Evolutionary conservation across 2,329 filamentous ascomycete genomes (phyloP).

Genomic region (Aspergillus tamarii): DNA sequence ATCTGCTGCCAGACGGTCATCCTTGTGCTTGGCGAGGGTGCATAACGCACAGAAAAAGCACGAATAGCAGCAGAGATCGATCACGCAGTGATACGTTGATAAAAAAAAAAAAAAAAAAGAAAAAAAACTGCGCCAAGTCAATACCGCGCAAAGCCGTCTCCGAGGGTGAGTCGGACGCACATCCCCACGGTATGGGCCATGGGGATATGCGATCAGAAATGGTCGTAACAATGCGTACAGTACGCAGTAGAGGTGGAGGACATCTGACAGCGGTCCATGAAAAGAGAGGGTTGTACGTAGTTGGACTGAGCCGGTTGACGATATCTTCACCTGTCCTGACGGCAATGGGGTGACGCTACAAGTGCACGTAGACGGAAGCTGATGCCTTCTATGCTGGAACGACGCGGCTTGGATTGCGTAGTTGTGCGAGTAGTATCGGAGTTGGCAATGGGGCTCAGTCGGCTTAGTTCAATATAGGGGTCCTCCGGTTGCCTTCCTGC

Average conservation of each 20-base stretch:
- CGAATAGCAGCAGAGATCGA: no score
- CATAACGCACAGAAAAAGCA: no score
- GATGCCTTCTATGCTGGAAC: not conserved
- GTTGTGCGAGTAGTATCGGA: not conserved
- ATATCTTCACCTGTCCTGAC: not conserved
- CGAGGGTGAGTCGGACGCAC: no score
- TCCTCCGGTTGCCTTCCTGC: not conserved
- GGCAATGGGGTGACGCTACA: not conserved
- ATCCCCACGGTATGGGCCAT: no score
- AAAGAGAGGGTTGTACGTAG: no score
- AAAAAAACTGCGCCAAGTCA: no score
- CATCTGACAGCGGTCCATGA: not conserved
- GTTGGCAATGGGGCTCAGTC: not conserved
- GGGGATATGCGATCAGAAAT: not conserved
- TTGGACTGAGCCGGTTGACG: not conserved
- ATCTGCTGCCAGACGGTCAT: no score
- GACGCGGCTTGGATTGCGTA: not conserved
- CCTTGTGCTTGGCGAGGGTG: no score
- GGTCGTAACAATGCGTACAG: not conserved
- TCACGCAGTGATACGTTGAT: no score
- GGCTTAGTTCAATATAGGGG: not conserved
- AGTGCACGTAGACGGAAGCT: not conserved
- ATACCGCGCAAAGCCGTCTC: no score
- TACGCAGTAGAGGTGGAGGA: not conserved
- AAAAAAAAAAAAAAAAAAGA: no score